Conservation (phyloP, 1,139 yeast genomes). For the Meyerozyma smithsonii region DNA sequence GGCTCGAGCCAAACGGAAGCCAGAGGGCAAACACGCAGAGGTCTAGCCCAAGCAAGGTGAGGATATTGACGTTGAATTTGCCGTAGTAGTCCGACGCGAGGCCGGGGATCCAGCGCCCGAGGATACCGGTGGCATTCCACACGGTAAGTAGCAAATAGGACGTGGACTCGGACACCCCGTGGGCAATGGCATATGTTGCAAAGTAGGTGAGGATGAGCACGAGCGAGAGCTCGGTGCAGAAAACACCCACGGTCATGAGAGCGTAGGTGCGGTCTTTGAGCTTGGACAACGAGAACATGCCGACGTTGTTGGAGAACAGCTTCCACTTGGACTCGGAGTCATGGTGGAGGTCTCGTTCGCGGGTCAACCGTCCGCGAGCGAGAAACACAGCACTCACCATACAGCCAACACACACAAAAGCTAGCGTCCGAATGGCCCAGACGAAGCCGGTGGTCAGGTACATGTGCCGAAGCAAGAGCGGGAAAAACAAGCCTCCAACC, state of each 20-base stretch:
- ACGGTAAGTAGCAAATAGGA: constrained; percentile 52
- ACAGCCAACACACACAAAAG: constrained; percentile 42
- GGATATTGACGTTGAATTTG: constrained; percentile 49
- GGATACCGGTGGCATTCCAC: constrained; percentile 54
- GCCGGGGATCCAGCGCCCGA: constrained; percentile 57
- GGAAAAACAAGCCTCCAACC: constrained; percentile 58
- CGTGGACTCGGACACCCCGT: constrained; percentile 48
- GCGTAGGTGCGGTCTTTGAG: constrained; percentile 23
- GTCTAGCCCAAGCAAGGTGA: constrained; percentile 37
- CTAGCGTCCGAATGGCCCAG: constrained; percentile 60
- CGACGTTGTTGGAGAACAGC: constrained; percentile 2
- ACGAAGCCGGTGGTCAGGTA: constrained; percentile 50
- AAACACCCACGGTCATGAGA: constrained; percentile 26
- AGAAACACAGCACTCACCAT: constrained; percentile 35
- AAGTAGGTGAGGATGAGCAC: constrained; percentile 50
- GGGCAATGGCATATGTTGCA: constrained; percentile 50
- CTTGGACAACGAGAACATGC: constrained; percentile 20
- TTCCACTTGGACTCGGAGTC: constrained; percentile 4
- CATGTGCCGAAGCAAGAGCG: constrained; percentile 50
- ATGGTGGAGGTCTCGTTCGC: constrained; percentile 5
- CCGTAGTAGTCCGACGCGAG: constrained; percentile 53
- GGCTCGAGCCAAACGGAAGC: constrained; percentile 49
- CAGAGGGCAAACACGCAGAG: constrained; percentile 41
- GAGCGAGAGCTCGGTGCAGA: constrained; percentile 53
- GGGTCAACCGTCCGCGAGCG: constrained; percentile 42